These are phyloP conservation scores for Alternaria atra DNA, from an alignment of 2,329 filamentous ascomycete species.

Conservation along the genomic window DNA sequence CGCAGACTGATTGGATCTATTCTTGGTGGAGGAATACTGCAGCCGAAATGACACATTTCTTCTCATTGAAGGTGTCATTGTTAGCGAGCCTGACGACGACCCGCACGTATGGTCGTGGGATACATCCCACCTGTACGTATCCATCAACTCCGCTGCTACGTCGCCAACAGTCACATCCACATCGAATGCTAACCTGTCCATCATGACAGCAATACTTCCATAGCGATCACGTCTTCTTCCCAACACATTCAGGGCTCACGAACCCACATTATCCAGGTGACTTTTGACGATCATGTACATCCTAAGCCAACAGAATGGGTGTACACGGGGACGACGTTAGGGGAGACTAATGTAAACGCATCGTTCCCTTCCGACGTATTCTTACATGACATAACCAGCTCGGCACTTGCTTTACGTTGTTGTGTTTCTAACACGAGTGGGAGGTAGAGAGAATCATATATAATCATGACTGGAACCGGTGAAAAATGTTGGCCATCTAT, in stretches of 20 bases:
- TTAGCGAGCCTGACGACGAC: not conserved
- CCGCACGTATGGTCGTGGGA: not conserved
- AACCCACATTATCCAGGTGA: not conserved
- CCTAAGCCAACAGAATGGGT: conserved; percentile 5
- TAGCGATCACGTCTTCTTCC: not conserved
- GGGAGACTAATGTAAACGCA: not conserved
- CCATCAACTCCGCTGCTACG: conserved; percentile 4
- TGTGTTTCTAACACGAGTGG: not conserved
- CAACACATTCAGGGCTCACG: not conserved
- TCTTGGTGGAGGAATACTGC: not conserved
- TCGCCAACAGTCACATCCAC: not conserved
- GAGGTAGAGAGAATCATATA: conserved; percentile 9
- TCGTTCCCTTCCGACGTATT: conserved; percentile 7
- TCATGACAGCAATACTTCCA: not conserved
- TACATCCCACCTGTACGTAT: conserved; percentile 13
- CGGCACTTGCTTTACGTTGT: not conserved
- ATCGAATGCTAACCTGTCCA: not conserved
- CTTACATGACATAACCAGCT: not conserved
- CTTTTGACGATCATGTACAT: conserved; percentile 2
- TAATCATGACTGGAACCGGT: conserved; percentile 4
- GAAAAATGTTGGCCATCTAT: conserved; percentile 8
- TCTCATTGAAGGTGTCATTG: not conserved
- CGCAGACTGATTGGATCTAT: not conserved
- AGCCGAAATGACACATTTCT: conserved; percentile 3
- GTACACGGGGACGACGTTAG: conserved; percentile 2